Conservation (phyloP, 257 asterid species). For the Solanum corneliomulleri region DNA sequence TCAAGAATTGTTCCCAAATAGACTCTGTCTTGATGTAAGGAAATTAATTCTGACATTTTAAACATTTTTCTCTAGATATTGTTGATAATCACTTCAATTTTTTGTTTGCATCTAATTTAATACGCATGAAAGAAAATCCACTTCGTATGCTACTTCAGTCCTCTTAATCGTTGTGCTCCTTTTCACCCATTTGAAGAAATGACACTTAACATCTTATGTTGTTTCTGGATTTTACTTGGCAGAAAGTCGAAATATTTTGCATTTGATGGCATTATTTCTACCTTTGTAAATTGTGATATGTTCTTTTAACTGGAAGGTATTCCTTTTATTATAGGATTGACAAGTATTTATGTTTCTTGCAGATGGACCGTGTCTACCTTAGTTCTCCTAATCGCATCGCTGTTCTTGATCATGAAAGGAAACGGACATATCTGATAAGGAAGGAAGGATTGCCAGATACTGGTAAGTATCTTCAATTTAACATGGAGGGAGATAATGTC, state of each 20-base stretch:
- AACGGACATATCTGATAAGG: conserved; percentile 65
- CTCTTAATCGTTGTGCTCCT: background rate
- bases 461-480: conserved; percentile 28
- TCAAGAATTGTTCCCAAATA: background rate
- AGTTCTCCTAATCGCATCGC: conserved; percentile 58
- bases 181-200: background rate
- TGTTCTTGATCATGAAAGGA: conserved; percentile 82
- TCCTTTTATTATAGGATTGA: background rate
- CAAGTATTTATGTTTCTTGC: conserved; percentile 4
- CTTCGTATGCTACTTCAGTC: background rate
- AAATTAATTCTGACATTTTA: background rate
- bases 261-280: background rate
- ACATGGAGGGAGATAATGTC: background rate
- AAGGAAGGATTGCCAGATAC: conserved; percentile 88
- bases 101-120: background rate
- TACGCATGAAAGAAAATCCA: background rate
- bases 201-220: background rate
- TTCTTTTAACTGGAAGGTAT: background rate
- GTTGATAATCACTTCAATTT: background rate
- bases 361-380: conserved; percentile 87
- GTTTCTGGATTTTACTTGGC: background rate
- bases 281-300: background rate
- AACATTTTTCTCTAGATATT: background rate
- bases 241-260: background rate
- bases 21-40: background rate